phyloP scores from a whole-genome alignment of 2,329 filamentous ascomycete species.

The Metarhizium brunneum region DNA sequence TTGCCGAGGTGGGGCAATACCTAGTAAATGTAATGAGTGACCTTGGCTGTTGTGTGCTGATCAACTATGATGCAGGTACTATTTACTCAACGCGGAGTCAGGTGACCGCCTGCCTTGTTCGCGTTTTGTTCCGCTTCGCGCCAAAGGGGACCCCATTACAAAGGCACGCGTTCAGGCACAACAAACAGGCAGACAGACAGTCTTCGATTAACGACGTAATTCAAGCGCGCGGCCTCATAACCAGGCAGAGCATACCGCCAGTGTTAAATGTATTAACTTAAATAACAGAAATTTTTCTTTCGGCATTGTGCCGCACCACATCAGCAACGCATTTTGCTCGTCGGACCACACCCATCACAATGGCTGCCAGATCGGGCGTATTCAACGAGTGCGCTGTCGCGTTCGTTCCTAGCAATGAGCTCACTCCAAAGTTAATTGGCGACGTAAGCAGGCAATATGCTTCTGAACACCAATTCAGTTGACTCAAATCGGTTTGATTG shows the following conservation, averaged over 20 bases:
- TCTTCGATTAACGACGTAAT: not conserved
- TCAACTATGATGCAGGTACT: not conserved
- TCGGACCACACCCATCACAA: constrained; percentile 10
- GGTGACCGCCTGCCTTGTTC: constrained; percentile 27
- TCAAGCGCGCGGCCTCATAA: not conserved
- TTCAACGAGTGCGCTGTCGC: constrained; percentile 35
- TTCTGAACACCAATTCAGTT: not conserved
- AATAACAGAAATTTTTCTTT: not conserved
- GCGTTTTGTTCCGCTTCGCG: constrained; percentile 18
- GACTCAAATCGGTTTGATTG: not conserved
- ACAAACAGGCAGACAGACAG: not conserved
- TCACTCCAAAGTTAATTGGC: constrained; percentile 30
- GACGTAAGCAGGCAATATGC: constrained; percentile 22
- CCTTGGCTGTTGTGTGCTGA: not conserved
- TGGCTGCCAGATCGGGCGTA: constrained; percentile 20
- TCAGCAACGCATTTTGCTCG: not conserved
- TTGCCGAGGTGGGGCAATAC: too few relatives aligned
- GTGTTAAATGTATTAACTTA: not conserved
- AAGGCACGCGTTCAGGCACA: constrained; percentile 8
- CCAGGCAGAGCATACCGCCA: not conserved
- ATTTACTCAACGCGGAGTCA: constrained; percentile 11
- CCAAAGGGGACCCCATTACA: not conserved
- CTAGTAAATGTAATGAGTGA: too few relatives aligned
- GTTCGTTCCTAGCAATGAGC: constrained; percentile 33
- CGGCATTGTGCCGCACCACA: not conserved